phyloP scores from a whole-genome alignment of 2,329 filamentous ascomycete genomes.

The Penicillium brevicompactum region DNA sequence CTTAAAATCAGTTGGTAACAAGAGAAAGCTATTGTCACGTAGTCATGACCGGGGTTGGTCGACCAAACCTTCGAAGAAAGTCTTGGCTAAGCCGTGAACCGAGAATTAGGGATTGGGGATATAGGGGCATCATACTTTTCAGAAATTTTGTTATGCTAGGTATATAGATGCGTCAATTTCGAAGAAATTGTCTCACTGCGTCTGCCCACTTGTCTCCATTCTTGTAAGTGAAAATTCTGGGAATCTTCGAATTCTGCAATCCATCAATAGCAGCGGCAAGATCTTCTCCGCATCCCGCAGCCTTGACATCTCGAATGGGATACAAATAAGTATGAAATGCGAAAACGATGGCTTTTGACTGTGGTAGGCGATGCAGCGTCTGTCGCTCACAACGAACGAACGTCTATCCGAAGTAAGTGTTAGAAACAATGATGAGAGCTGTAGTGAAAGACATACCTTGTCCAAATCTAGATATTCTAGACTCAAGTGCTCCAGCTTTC shows the following conservation, averaged over 20 bases:
- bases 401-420: constrained; percentile 36
- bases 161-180: not conserved
- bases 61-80: too few species aligned
- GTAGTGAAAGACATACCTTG: constrained; percentile 34
- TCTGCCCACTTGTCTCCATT: constrained; percentile 58
- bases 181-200: constrained; percentile 27
- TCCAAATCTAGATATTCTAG: constrained; percentile 49
- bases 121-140: too few species aligned
- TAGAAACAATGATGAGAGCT: not conserved
- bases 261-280: constrained; percentile 63
- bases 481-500: constrained; percentile 19
- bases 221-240: constrained; percentile 63
- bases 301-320: constrained; percentile 56
- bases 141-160: too few species aligned
- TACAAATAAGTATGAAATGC: constrained; percentile 66
- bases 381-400: constrained; percentile 61
- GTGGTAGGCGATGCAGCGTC: constrained; percentile 61
- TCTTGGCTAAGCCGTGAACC: too few species aligned
- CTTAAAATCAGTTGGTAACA: too few species aligned
- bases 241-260: constrained; percentile 58
- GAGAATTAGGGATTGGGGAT: too few species aligned
- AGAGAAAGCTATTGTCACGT: too few species aligned
- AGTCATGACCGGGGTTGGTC: too few species aligned
- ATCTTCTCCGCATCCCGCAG: constrained; percentile 57
- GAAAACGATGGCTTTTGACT: constrained; percentile 59